Base-by-base conservation (phyloP, 2,329 filamentous ascomycete species). In the Colletotrichum tropicicola region DNA sequence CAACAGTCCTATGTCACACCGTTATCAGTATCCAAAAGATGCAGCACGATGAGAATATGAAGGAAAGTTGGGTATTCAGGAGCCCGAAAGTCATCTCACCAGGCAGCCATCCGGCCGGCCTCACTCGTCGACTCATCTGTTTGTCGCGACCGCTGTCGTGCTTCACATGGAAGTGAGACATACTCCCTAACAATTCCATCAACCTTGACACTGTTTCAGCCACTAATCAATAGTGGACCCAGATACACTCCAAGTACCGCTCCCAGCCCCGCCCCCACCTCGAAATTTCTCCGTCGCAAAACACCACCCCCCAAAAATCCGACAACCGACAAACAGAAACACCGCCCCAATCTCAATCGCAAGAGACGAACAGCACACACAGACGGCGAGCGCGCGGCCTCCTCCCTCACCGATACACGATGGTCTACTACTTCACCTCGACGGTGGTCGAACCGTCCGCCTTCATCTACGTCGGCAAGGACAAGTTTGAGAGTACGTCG, bases 371-470 rank as follows among this genome's bases (percentile, higher is more conserved):
- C 37, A 13, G 27, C 39, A 15, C 3, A n/a, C 25, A 52, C 17
- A 30, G 35, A 19, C 45, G 27, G 56, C 45, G 41, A 13, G 6
- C 2, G 39, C 25, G 30, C 15, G 32, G 25, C 10, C 12, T 23
- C 17, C 35, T 21, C 17, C n/a, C n/a, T n/a, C n/a, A n/a, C n/a
- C n/a, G n/a, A n/a, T n/a, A n/a, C 21, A 25, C 23, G 27, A 97
- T 99, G 96, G 96, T 99, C 48, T 97, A 92, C 82, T 98, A 98
- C 79, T 98, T 96, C 78, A 96, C 90, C 1, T 98, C 95, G 25
- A 95, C 88, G 67, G 89, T 89, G 43, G 93, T 97, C 39, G 85
- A 90, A 12, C 95, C 96, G 2, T 77, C 93, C 30, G 95, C 93
- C 43, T 94, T 91, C 76, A 89, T 99, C 74, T 99, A 99, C 77